phyloP scores from a whole-genome alignment of 2,329 filamentous ascomycete genomes.

The Mycogone perniciosa region DNA sequence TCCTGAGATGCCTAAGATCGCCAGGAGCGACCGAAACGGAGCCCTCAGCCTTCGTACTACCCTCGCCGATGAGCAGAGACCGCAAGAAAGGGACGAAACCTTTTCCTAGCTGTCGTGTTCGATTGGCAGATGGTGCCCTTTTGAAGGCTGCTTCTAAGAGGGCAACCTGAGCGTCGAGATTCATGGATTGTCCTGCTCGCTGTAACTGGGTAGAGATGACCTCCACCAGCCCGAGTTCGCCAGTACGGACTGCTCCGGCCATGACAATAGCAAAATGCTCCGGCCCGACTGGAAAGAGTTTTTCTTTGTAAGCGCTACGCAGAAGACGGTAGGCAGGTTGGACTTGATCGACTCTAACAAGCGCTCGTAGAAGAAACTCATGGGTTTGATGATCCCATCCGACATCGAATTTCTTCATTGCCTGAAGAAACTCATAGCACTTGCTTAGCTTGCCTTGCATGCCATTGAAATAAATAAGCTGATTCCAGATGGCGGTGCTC shows the following conservation, averaged over 20 bases:
- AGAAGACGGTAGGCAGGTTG: constrained; percentile 45
- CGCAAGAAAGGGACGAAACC: constrained; percentile 27
- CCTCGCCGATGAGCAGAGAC: constrained; percentile 8
- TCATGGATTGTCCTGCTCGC: constrained; percentile 34
- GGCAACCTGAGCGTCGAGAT: constrained; percentile 37
- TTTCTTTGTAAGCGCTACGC: constrained; percentile 36
- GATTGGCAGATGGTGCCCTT: constrained; percentile 18
- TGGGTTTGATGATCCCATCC: constrained; percentile 47
- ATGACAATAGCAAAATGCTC: constrained; percentile 50
- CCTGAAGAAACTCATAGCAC: constrained; percentile 41
- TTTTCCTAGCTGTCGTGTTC: constrained; percentile 21
- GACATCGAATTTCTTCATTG: constrained; percentile 42
- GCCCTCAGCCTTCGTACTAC: not conserved
- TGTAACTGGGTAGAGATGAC: constrained; percentile 39
- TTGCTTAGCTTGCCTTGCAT: constrained; percentile 48
- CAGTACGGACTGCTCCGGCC: constrained; percentile 41
- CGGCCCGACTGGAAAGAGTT: constrained; percentile 38
- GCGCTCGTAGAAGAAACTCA: constrained; percentile 41
- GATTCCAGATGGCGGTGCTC: constrained; percentile 67
- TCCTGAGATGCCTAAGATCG: constrained; percentile 19
- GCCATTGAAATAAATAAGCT: constrained; percentile 64
- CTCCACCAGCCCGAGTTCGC: constrained; percentile 37
- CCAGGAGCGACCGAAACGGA: constrained; percentile 7
- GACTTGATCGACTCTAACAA: constrained; percentile 43
- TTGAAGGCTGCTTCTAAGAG: constrained; percentile 35